These are phyloP conservation scores for Flueggea neowawraea DNA, from an alignment of 441 rosid genomes.

Conservation along the genomic window DNA sequence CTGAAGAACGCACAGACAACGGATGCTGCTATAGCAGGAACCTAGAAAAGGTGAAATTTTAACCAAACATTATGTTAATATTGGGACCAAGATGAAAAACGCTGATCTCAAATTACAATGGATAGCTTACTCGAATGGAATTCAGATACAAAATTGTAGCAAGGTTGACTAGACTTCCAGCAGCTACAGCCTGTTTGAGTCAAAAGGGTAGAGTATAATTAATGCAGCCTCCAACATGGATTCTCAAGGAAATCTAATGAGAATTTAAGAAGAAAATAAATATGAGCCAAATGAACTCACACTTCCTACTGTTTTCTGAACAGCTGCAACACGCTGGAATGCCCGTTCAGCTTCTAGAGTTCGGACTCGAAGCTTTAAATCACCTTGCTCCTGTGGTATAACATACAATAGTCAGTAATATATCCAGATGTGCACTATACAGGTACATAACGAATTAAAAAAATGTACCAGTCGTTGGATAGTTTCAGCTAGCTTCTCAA, in stretches of 20 bases:
- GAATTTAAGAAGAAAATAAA: background rate
- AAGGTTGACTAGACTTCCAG: constrained; percentile 91
- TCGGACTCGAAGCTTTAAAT: constrained; percentile 94
- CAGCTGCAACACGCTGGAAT: constrained; percentile 95
- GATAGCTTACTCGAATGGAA: constrained; percentile 68
- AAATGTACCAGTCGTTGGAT: constrained; percentile 79
- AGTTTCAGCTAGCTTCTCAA: constrained; percentile 85
- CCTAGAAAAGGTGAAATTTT: constrained; percentile 34
- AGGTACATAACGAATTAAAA: constrained; percentile 9
- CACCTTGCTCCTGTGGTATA: constrained; percentile 88
- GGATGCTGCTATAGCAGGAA: constrained; percentile 73
- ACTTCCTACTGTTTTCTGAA: constrained; percentile 95
- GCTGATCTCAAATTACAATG: background rate
- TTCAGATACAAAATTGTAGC: constrained; percentile 93
- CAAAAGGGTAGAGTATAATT: constrained; percentile 8
- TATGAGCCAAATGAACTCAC: constrained; percentile 47
- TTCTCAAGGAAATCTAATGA: background rate
- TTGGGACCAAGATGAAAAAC: constrained; percentile 6
- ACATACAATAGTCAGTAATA: too few species aligned
- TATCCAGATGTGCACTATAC: background rate
- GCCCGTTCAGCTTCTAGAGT: constrained; percentile 95
- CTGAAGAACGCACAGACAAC: constrained; percentile 72
- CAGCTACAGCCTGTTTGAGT: constrained; percentile 81
- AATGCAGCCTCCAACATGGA: background rate
- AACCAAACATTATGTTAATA: constrained; percentile 5